phyloP scores from a whole-genome alignment of 352 stramenopile genomes.

The Pythium monospermum region DNA sequence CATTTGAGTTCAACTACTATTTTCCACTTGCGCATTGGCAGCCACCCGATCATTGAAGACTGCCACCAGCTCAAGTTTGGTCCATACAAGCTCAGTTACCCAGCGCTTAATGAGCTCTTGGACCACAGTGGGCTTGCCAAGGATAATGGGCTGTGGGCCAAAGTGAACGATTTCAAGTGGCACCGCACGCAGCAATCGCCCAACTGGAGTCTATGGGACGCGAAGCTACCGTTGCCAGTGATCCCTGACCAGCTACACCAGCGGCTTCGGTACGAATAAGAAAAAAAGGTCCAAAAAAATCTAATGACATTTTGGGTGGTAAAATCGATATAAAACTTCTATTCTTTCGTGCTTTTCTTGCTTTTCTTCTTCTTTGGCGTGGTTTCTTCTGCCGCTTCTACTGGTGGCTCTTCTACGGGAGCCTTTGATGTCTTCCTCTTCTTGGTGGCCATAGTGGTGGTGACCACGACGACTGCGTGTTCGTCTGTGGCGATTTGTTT shows the following conservation, averaged over 20 bases:
- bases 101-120: constrained; percentile 55
- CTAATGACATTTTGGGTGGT: no score
- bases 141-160: constrained; percentile 69
- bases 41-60: constrained; percentile 90
- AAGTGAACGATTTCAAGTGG: constrained; percentile 93
- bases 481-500: constrained; percentile 20
- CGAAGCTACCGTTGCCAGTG: constrained; percentile 33
- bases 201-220: constrained; percentile 72
- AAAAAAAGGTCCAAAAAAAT: not conserved
- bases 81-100: constrained; percentile 63
- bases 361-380: constrained; percentile 29
- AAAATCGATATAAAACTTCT: no score
- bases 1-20: constrained; percentile 60
- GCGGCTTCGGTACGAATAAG: constrained; percentile 35
- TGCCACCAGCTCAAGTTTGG: constrained; percentile 81
- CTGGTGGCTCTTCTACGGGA: constrained; percentile 14
- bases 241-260: constrained; percentile 32
- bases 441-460: constrained; percentile 7
- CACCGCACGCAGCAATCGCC: constrained; percentile 81
- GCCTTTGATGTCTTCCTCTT: constrained; percentile 38
- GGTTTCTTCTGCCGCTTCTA: constrained; percentile 24
- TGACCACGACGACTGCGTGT: constrained; percentile 1
- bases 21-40: constrained; percentile 80
- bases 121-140: constrained; percentile 42
- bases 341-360: constrained; percentile 40